Conservation (phyloP, 108 stramenopile genomes). For the Parmales sp. region DNA sequence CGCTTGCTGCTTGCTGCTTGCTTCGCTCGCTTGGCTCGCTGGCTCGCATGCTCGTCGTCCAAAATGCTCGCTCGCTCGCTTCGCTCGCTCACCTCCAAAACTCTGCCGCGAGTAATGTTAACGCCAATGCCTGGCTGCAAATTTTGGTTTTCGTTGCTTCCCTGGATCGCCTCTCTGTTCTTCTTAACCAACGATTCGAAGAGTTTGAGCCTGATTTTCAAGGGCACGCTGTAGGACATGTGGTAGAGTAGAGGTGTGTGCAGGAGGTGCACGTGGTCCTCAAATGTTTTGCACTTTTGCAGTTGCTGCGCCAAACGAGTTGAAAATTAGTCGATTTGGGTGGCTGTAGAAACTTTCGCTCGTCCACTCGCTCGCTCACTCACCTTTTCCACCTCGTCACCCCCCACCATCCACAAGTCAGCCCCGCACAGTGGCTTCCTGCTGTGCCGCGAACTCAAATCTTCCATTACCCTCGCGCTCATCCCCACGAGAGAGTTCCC, state of each 20-base stretch:
- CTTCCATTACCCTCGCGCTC: slow-evolving; percentile 51
- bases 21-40: too few relatives aligned
- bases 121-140: slow-evolving; percentile 60
- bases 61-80: too few relatives aligned
- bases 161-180: slow-evolving; percentile 43
- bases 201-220: slow-evolving; percentile 67
- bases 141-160: slow-evolving; percentile 43
- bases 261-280: slow-evolving; percentile 47
- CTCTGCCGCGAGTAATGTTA: slow-evolving; percentile 61
- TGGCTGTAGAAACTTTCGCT: too few relatives aligned
- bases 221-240: slow-evolving; percentile 68
- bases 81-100: too few relatives aligned
- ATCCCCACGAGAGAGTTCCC: slow-evolving; percentile 52
- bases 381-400: too few relatives aligned
- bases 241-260: slow-evolving; percentile 49
- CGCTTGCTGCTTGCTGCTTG: too few relatives aligned
- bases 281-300: slow-evolving; percentile 45
- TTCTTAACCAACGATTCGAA: slow-evolving; percentile 72
- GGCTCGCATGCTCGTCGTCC: slow-evolving; percentile 53
- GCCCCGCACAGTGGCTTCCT: slow-evolving; percentile 65
- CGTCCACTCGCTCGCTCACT: too few relatives aligned
- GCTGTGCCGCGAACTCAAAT: slow-evolving; percentile 69
- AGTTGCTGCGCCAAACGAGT: slow-evolving; percentile 53
- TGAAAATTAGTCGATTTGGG: not conserved
- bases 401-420: slow-evolving; percentile 66